Conservation (phyloP, 768 basidiomycete genomes). For the Podaxis mareebaensis region DNA sequence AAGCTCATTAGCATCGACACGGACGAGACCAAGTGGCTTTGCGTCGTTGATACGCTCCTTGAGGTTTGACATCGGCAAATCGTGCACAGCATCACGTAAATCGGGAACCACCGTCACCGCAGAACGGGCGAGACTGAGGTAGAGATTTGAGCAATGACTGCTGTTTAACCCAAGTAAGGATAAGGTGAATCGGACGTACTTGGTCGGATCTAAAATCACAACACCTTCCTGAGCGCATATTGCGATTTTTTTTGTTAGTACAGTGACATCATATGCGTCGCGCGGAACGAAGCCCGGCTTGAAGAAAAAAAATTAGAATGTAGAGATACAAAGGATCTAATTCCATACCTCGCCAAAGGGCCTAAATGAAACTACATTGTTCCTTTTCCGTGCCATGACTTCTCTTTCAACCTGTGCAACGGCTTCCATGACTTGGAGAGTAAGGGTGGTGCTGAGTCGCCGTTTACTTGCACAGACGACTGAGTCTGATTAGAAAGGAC, state of each 20-base stretch:
- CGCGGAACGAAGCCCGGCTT: slow-evolving; percentile 73
- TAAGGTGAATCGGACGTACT: slow-evolving; percentile 42
- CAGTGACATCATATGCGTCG: slow-evolving; percentile 62
- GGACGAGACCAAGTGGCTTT: slow-evolving; percentile 69
- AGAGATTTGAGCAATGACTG: not conserved
- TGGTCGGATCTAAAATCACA: slow-evolving; percentile 64
- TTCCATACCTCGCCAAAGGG: slow-evolving; percentile 64
- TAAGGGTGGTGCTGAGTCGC: slow-evolving; percentile 53
- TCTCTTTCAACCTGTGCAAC: slow-evolving; percentile 38
- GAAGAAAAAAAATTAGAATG: not conserved
- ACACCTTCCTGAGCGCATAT: slow-evolving; percentile 67
- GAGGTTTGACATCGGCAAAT: slow-evolving; percentile 46
- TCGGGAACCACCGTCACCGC: slow-evolving; percentile 58
- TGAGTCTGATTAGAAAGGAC: slow-evolving; percentile 24
- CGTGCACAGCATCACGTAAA: slow-evolving; percentile 41
- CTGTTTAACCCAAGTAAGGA: not conserved
- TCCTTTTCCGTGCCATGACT: slow-evolving; percentile 35
- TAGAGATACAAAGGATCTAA: not conserved
- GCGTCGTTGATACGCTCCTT: slow-evolving; percentile 58
- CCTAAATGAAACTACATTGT: slow-evolving; percentile 46
- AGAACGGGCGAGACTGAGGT: slow-evolving; percentile 40
- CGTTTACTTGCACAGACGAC: slow-evolving; percentile 72
- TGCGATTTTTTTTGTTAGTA: slow-evolving; percentile 62
- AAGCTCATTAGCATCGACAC: slow-evolving; percentile 53
- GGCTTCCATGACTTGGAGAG: slow-evolving; percentile 62